Base-by-base conservation (phyloP, 176 grass and related monocot genomes). In the Bolboschoenus planiculmis region DNA sequence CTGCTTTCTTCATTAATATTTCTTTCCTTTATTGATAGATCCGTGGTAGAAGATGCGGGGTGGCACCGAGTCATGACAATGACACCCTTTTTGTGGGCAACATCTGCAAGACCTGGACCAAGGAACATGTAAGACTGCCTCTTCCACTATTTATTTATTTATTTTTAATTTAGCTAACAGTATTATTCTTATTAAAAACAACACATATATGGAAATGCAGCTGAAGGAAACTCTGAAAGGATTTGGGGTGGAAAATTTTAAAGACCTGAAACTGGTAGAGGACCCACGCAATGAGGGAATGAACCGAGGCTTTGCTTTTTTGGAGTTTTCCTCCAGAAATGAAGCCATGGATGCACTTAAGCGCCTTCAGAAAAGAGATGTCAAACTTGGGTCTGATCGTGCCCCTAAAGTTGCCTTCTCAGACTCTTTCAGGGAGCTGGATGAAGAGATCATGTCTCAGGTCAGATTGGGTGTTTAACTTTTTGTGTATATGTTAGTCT, bases 281-380 rank as follows among this genome's bases (percentile, higher is more conserved):
- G 84, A 95, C 51, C 90, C 90, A 0, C 85, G 84, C 43, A 92
- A 47, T 84, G 88, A 58, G 55, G 93, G 93, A 13, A 92, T 83
- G 85, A 95, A 95, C 80, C 88, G 93, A 84, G 93, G 93, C 50
- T 95, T 90, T 57, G 93, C 93, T 15, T 95, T 95, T 90, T 88
- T 95, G 77, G 88, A 95, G 60, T 95, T 95, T 55, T 83, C 57
- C 24, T 88, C 90, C 3, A 56, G 86, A 87, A 83, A 88, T 56
- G 93, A 95, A 83, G 93, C 90, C 61, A 84, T 85, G 33, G 88
- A 61, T 48, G 93, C 84, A 78, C 90, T 91, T 77, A 67, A 88
- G 53, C 89, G 88, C 84, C 73, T 95, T 83, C 90, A 95, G 30
- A 88, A 90, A 72, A 83, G 58, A 65, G 77, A 92, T 87, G 33